These are phyloP conservation scores for Massariosphaeria phaeospora DNA, from an alignment of 495 filamentous ascomycete genomes.

Conservation along the genomic window DNA sequence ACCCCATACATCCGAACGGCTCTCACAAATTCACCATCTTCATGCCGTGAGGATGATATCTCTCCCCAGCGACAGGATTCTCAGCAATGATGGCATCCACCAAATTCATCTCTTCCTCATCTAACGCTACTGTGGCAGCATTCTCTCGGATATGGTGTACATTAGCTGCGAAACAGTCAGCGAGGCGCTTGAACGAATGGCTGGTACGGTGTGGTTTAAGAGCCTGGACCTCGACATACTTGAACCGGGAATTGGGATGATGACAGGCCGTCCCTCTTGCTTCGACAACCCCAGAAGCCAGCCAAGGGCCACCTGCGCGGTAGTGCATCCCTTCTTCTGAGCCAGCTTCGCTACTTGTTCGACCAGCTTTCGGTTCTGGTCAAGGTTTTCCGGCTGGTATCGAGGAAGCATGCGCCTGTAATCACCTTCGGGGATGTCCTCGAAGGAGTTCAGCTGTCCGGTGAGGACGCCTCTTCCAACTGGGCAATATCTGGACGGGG, in stretches of 20 bases:
- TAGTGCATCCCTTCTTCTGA: constrained; percentile 60
- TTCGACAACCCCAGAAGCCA: constrained; percentile 58
- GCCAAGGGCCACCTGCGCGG: constrained; percentile 70
- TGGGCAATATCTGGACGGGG: constrained; percentile 4
- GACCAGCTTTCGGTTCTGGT: constrained; percentile 65
- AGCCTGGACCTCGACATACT: neutral
- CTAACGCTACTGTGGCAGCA: neutral
- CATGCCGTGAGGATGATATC: constrained; percentile 5
- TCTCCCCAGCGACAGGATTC: constrained; percentile 1
- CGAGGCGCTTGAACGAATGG: no score
- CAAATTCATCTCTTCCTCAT: constrained; percentile 7
- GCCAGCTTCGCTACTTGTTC: constrained; percentile 61
- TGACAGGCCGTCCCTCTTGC: constrained; percentile 57
- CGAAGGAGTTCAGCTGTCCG: neutral
- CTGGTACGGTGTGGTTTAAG: neutral
- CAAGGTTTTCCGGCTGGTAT: constrained; percentile 51
- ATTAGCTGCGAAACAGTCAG: neutral
- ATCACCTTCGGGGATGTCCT: constrained; percentile 8
- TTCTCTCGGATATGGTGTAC: neutral
- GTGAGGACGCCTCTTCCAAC: constrained; percentile 7
- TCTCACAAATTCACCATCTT: neutral
- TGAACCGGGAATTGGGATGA: constrained; percentile 76
- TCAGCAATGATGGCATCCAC: constrained; percentile 1
- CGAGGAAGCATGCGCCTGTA: constrained; percentile 9
- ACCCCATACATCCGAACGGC: neutral